Conservation (phyloP, 108 stramenopile genomes). For the Cyclostephanos invisitatus region DNA sequence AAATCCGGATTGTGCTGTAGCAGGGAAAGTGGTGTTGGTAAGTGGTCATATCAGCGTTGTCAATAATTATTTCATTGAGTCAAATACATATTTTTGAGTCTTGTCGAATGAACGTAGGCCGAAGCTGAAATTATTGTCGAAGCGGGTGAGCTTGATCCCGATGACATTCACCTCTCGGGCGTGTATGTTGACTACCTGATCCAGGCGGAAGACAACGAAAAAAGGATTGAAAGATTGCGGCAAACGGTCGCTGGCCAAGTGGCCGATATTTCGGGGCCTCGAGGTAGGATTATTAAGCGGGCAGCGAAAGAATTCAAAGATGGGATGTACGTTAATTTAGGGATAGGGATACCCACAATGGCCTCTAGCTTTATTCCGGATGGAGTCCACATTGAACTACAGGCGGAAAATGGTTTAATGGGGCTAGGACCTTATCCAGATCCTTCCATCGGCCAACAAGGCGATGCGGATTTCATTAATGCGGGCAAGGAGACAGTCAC, state of each 20-base stretch:
- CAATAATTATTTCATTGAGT: not conserved
- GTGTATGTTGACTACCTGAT: conserved; percentile 90
- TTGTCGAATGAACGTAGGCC: conserved; percentile 30
- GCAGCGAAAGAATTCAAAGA: conserved; percentile 90
- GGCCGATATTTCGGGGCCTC: conserved; percentile 57
- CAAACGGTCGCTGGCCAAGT: conserved; percentile 37
- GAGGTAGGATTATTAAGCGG: conserved; percentile 84
- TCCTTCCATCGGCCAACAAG: conserved; percentile 60
- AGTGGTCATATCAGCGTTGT: not conserved
- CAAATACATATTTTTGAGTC: not conserved
- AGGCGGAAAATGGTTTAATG: conserved; percentile 92
- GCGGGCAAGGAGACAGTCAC: conserved; percentile 95
- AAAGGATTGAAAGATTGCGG: conserved; percentile 86
- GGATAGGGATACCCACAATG: conserved; percentile 91
- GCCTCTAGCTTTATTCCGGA: conserved; percentile 84
- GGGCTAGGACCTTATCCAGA: conserved; percentile 90
- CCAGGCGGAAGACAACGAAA: conserved; percentile 74
- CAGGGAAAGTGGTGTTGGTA: conserved; percentile 76
- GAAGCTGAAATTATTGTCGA: conserved; percentile 92
- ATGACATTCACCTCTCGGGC: conserved; percentile 89
- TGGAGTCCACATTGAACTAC: conserved; percentile 88
- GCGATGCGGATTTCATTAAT: conserved; percentile 90
- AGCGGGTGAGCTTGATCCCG: conserved; percentile 84
- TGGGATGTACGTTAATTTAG: conserved; percentile 96
- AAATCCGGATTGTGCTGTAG: conserved; percentile 92